Evolutionary conservation across 148 eudicot species (phyloP), one percentile per base, ranked within the genome.

Genomic region (Limonium bicolor): DNA sequence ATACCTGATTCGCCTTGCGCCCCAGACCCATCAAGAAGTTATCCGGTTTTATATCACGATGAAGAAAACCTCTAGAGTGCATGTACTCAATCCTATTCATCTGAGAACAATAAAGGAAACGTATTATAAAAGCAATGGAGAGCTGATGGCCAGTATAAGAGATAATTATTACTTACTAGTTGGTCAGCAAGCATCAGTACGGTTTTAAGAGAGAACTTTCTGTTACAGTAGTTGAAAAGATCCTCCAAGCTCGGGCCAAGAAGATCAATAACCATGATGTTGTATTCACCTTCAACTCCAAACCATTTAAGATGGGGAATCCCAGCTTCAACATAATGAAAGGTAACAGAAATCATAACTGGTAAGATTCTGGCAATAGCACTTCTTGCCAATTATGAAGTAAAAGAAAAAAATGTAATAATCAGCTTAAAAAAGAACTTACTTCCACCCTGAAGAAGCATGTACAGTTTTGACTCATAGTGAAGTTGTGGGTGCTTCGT

Each of bases 381-480:
- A n/a, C n/a, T n/a, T n/a, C n/a, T n/a, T 43, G 28, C 24, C 35
- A 24, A 21, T 9, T 28, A 49, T 8, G 6, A 42, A 3, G 5
- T 41, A 27, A 27, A 40, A 32, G 7, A 25, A 0, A 24, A 27
- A 4, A 26, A 16, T 19, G 5, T 10, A 6, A 20, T 20, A 4
- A 25, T 20, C 23, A 21, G 42, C 22, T 39, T 27, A 39, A 14
- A 32, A 38, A 58, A 53, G 53, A 50, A 66, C 76, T 69, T 71
- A 90, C 99, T 80, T 73, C 99, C 99, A 66, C 99, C 99, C 65
- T 84, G 95, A 50, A 90, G 84, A 64, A 80, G 67, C 85, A 76
- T 71, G 51, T 90, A 90, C 32, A 90, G 63, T 56, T 81, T 90
- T 13, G 99, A 90, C 55, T 90, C 99, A 49, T 90, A 90, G 39